Conservation (phyloP, 768 basidiomycete species). For the Phlegmacium glaucopus region DNA sequence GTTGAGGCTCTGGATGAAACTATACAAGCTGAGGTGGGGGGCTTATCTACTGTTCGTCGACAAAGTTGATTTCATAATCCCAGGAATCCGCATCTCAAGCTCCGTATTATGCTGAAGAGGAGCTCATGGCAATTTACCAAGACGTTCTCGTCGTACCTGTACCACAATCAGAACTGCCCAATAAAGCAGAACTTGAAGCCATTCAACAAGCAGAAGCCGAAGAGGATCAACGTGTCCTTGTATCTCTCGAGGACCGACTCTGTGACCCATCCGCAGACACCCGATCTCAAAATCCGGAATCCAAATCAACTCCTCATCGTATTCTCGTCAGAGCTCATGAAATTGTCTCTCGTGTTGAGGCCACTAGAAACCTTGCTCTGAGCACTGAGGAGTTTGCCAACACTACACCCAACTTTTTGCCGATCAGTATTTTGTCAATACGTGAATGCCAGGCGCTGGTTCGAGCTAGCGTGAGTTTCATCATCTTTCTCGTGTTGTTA, state of each 20-base stretch:
- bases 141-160: conserved; percentile 37
- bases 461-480: conserved; percentile 41
- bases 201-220: conserved; percentile 19
- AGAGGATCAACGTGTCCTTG: conserved; percentile 32
- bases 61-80: not conserved
- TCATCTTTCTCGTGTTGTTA: not conserved
- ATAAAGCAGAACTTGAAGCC: conserved; percentile 11
- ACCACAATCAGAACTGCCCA: conserved; percentile 6
- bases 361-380: conserved; percentile 15
- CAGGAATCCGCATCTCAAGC: conserved; percentile 31
- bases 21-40: conserved; percentile 30
- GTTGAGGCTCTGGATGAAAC: conserved; percentile 35
- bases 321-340: conserved; percentile 33
- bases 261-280: conserved; percentile 9
- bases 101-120: conserved; percentile 39
- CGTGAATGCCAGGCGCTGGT: conserved; percentile 56
- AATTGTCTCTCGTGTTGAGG: conserved; percentile 31
- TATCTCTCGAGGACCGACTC: conserved; percentile 32
- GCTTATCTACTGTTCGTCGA: not conserved
- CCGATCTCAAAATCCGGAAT: conserved; percentile 2
- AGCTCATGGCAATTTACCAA: conserved; percentile 39
- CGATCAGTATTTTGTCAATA: conserved; percentile 44
- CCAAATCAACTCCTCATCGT: conserved; percentile 25
- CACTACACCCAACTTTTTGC: conserved; percentile 24
- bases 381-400: conserved; percentile 11